Evolutionary conservation across 2,329 filamentous ascomycete species (phyloP), one percentile per base, ranked within the genome.

Genomic region (Pseudogymnoascus destructans): DNA sequence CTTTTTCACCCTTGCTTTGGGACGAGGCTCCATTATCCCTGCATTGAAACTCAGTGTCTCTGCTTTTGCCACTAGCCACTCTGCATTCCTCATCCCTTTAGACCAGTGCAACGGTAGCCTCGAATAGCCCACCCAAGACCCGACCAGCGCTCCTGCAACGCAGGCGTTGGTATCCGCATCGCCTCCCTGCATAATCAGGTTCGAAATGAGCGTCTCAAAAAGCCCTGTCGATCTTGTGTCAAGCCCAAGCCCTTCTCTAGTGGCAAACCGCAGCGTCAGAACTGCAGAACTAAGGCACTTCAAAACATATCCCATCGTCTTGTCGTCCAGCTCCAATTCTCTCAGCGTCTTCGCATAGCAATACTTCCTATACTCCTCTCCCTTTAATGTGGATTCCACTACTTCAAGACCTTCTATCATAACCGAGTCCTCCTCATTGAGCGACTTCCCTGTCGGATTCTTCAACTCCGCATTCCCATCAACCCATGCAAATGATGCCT

Each of bases 141-240:
- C 78, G 0, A 79, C 61, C 0, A 80, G 66, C 0, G 76, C 75
- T 0, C 77, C 77, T 0, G 77, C 76, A 57, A 75, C 76, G 46
- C 75, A 77, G 5, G 75, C 77, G 60, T 80, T 79, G 0, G 77
- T 79, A 61, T 79, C 77, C 2, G 77, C 75, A 60, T 80, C 77
- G 0, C 77, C 78, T 1, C 75, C 78, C 33, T 73, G 70, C 74
- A 79, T 77, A 33, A 75, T 72, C 11, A 80, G 69, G 5, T 74
- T 70, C 0, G 73, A 75, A 10, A 79, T 75, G 9, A 77, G 66
- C 5, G 70, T 66, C 65, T 79, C 75, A 61, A 79, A 79, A 3
- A 71, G 55, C 56, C 1, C 59, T 57, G 63, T 17, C 67, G 4
- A 61, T 59, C 3, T 62, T 59, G 4, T 60, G 70, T 25, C 4